Evolutionary conservation across 2,329 filamentous ascomycete species (phyloP).

Genomic region (Calonectria honghensis): DNA sequence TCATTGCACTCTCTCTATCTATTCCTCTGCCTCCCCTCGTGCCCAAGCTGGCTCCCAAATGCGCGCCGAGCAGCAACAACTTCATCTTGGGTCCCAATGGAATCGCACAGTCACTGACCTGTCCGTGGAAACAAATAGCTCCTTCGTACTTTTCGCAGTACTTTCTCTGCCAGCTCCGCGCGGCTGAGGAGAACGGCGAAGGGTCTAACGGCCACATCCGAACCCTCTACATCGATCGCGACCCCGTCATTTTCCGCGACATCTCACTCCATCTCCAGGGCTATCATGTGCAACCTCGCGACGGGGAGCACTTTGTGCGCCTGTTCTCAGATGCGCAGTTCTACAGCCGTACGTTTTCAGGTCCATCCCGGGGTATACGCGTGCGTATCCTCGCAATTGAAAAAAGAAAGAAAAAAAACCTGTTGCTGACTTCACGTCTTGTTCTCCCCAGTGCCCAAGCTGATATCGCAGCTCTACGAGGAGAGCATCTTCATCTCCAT

Average conservation of each 20-base stretch:
- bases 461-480: slow-evolving; percentile 93
- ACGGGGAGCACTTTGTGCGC: slow-evolving; percentile 91
- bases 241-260: slow-evolving; percentile 90
- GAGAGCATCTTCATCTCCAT: slow-evolving; percentile 95
- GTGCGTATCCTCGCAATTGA: neutral
- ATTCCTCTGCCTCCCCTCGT: neutral
- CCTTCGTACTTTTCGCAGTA: slow-evolving; percentile 98
- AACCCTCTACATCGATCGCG: slow-evolving; percentile 95
- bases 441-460: slow-evolving; percentile 80
- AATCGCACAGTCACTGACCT: slow-evolving; percentile 38
- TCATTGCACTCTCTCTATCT: slow-evolving; percentile 41
- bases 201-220: slow-evolving; percentile 73
- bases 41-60: slow-evolving; percentile 9
- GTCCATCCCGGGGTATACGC: neutral
- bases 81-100: neutral
- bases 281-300: slow-evolving; percentile 88
- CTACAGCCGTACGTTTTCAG: slow-evolving; percentile 80
- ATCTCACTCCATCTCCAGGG: slow-evolving; percentile 94
- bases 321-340: slow-evolving; percentile 97
- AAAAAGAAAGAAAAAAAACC: neutral
- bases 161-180: slow-evolving; percentile 87
- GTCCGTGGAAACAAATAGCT: slow-evolving; percentile 69
- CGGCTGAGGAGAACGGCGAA: slow-evolving; percentile 76
- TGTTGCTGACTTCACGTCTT: slow-evolving; percentile 22
- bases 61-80: slow-evolving; percentile 3